Conservation (phyloP, 1,284 basidiomycete species). For the Gomphus bonarii region DNA sequence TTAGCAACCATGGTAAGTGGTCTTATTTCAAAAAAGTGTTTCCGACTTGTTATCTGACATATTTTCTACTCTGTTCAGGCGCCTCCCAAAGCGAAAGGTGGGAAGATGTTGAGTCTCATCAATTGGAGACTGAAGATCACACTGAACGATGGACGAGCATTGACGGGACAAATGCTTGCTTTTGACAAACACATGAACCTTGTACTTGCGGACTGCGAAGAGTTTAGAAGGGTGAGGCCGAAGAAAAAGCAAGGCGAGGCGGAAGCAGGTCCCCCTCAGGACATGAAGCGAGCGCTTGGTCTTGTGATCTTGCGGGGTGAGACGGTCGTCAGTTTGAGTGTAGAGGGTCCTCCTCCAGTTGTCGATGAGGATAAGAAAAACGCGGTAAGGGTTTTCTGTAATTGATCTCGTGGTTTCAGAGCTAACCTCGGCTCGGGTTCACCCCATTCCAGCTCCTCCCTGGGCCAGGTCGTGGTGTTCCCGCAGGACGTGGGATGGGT, state of each 20-base stretch:
- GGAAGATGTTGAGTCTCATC: conserved; percentile 96
- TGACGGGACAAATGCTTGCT: conserved; percentile 98
- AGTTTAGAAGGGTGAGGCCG: conserved; percentile 81
- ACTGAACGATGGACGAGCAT: conserved; percentile 92
- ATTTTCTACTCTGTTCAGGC: conserved; percentile 36
- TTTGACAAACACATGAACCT: conserved; percentile 99
- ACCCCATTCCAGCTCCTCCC: conserved; percentile 51
- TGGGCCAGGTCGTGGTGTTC: conserved; percentile 90
- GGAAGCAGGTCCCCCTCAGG: conserved; percentile 75
- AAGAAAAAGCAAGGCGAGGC: conserved; percentile 73
- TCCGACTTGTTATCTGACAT: neutral
- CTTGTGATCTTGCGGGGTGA: conserved; percentile 95
- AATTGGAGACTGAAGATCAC: conserved; percentile 98
- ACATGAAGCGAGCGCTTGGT: conserved; percentile 93
- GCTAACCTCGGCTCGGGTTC: neutral
- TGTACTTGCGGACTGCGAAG: conserved; percentile 95
- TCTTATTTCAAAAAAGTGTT: neutral
- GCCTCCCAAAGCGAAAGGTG: conserved; percentile 92
- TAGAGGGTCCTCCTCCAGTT: conserved; percentile 92
- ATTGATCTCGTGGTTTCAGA: neutral
- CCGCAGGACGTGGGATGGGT: conserved; percentile 95
- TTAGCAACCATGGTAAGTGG: neutral
- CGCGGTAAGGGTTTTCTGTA: conserved; percentile 24
- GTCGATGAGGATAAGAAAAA: conserved; percentile 86
- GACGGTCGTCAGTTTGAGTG: conserved; percentile 89